These are phyloP conservation scores for Candida methanosorbosa DNA, from an alignment of 805 yeast species.

Conservation along the genomic window DNA sequence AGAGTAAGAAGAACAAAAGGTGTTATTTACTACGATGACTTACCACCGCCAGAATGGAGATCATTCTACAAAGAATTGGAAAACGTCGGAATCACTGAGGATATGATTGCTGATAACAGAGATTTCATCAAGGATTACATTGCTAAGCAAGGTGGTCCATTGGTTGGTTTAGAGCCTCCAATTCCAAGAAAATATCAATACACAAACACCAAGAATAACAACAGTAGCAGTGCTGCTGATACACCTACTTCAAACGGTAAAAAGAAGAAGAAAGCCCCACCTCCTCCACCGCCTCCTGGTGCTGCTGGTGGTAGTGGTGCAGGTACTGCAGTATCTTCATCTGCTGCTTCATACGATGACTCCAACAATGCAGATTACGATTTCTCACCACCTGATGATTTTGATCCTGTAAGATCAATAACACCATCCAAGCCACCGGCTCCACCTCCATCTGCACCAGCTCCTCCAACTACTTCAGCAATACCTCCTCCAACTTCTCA, in stretches of 20 bases:
- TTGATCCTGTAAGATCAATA: conserved; percentile 5
- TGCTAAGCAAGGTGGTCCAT: conserved; percentile 63
- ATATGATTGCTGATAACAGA: conserved; percentile 80
- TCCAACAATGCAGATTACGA: conserved; percentile 13
- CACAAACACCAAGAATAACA: conserved; percentile 1
- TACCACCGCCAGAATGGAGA: conserved; percentile 83
- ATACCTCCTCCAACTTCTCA: conserved; percentile 7
- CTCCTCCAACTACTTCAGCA: conserved; percentile 4
- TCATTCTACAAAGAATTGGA: conserved; percentile 64
- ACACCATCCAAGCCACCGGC: conserved; percentile 7
- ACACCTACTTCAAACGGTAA: conserved; percentile 12
- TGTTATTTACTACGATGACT: conserved; percentile 62
- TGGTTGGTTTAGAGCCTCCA: conserved; percentile 82
- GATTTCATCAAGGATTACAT: conserved; percentile 77
- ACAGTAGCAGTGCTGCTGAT: conserved; percentile 1
- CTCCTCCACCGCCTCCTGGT: conserved; percentile 31
- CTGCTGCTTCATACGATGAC: conserved; percentile 12
- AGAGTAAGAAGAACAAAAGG: conserved; percentile 49
- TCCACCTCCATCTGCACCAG: conserved; percentile 6
- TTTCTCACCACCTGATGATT: conserved; percentile 12
- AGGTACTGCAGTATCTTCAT: conserved; percentile 9
- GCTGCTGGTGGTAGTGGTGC: conserved; percentile 13
- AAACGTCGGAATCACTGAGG: conserved; percentile 73
- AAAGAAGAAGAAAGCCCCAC: conserved; percentile 27
- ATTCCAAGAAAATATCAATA: conserved; percentile 54